These are phyloP conservation scores for Chlamydomonas applanata DNA, from an alignment of 139 green algal species.

Conservation along the genomic window DNA sequence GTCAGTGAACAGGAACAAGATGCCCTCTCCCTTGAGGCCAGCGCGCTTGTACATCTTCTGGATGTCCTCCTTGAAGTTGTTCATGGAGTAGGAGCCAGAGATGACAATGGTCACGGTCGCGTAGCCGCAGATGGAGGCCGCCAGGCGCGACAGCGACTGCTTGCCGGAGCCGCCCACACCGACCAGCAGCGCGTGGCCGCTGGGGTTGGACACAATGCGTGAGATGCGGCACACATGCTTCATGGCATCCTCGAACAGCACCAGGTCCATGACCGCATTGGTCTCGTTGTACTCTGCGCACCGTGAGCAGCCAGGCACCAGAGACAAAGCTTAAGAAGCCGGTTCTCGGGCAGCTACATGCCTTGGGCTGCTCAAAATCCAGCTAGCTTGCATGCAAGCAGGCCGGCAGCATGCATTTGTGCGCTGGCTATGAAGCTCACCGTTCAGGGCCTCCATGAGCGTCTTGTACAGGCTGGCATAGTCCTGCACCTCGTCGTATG, in stretches of 20 bases:
- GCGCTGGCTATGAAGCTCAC: not conserved
- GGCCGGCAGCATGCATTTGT: not conserved
- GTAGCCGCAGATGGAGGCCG: slow-evolving; percentile 82
- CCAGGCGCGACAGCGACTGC: slow-evolving; percentile 75
- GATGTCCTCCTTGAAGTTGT: slow-evolving; percentile 87
- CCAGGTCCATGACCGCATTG: slow-evolving; percentile 87
- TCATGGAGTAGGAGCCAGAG: slow-evolving; percentile 74
- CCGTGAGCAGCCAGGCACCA: not conserved
- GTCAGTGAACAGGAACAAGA: slow-evolving; percentile 86
- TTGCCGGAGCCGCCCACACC: slow-evolving; percentile 87
- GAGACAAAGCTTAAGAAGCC: no score
- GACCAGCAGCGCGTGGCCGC: slow-evolving; percentile 86
- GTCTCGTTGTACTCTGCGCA: slow-evolving; percentile 87
- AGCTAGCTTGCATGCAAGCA: not conserved
- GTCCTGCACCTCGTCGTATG: slow-evolving; percentile 67
- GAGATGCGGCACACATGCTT: slow-evolving; percentile 87
- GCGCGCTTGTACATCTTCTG: slow-evolving; percentile 87
- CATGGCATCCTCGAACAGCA: slow-evolving; percentile 91
- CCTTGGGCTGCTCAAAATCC: not conserved
- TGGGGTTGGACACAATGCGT: slow-evolving; percentile 79
- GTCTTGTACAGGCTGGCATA: slow-evolving; percentile 71
- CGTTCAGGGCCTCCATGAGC: slow-evolving; percentile 70
- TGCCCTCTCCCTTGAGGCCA: slow-evolving; percentile 80
- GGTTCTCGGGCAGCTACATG: no score
- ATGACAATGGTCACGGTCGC: slow-evolving; percentile 78